These are phyloP conservation scores for Firmiana major DNA, from an alignment of 345 rosid species.

Conservation along the genomic window DNA sequence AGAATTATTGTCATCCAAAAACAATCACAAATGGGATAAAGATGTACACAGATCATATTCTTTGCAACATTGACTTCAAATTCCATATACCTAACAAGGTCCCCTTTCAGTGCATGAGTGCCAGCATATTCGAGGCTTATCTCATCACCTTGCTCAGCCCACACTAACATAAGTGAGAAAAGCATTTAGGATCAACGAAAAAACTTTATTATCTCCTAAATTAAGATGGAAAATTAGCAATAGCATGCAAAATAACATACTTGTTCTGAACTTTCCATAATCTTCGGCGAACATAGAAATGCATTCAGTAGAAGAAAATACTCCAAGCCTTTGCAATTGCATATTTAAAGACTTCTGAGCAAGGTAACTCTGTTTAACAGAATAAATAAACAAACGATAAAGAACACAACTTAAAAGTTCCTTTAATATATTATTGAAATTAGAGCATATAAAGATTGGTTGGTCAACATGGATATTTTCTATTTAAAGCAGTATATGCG, in stretches of 20 bases:
- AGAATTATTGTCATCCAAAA: not conserved
- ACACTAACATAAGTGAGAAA: slow-evolving; percentile 44
- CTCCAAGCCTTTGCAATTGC: slow-evolving; percentile 70
- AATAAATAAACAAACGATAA: slow-evolving; percentile 18
- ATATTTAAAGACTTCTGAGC: slow-evolving; percentile 66
- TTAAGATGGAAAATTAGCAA: slow-evolving; percentile 2
- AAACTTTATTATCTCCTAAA: slow-evolving; percentile 6
- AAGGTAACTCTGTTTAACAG: slow-evolving; percentile 58
- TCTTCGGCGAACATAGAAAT: slow-evolving; percentile 62
- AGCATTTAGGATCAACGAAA: slow-evolving; percentile 2
- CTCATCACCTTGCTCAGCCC: slow-evolving; percentile 99
- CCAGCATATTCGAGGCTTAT: slow-evolving; percentile 94
- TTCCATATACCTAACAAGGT: slow-evolving; percentile 69
- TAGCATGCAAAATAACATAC: slow-evolving; percentile 38
- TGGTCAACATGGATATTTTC: slow-evolving; percentile 21
- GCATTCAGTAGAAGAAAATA: slow-evolving; percentile 50
- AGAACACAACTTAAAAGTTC: not conserved
- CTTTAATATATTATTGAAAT: not conserved
- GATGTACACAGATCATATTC: not conserved
- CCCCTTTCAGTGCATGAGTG: slow-evolving; percentile 92
- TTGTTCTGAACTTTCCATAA: slow-evolving; percentile 59
- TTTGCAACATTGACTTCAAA: not conserved
- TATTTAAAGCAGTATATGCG: not conserved
- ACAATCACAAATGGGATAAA: slow-evolving; percentile 1
- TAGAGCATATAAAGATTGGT: not conserved